A percentile compares a stretch with the other conserved stretches of the same genome.
Evolutionary conservation across 306 rosid species (phyloP).

Genomic region (Cicer cuneatum): DNA sequence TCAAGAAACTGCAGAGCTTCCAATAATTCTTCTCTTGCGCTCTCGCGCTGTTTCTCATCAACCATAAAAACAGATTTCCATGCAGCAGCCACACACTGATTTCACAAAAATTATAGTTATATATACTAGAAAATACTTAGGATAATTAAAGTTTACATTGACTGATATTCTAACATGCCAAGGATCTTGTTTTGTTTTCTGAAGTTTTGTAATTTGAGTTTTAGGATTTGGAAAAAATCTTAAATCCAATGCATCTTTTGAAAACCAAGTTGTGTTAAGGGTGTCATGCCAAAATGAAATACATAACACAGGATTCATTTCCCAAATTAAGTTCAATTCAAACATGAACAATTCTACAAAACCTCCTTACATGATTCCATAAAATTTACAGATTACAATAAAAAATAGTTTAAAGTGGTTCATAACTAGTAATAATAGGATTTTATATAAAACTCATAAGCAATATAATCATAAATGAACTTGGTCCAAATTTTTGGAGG

Average conservation of each 20-base stretch:
- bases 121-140: background rate
- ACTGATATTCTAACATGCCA: background rate
- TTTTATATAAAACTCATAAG: background rate
- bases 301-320: background rate
- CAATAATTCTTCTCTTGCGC: slow-evolving; percentile 42
- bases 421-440: background rate
- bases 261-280: background rate
- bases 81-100: slow-evolving; percentile 37
- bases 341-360: background rate
- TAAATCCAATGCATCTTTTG: background rate
- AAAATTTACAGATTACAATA: background rate
- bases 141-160: background rate
- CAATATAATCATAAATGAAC: background rate
- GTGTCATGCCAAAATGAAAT: background rate
- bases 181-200: background rate
- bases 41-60: slow-evolving; percentile 47
- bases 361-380: background rate
- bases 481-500: background rate
- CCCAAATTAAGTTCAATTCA: background rate
- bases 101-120: background rate
- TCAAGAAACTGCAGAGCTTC: slow-evolving; percentile 54
- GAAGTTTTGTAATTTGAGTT: background rate
- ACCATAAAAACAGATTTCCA: slow-evolving; percentile 28
- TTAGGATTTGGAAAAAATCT: background rate
- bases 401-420: background rate